Conservation (phyloP, 305 asterid genomes). For the Lippia alba region DNA sequence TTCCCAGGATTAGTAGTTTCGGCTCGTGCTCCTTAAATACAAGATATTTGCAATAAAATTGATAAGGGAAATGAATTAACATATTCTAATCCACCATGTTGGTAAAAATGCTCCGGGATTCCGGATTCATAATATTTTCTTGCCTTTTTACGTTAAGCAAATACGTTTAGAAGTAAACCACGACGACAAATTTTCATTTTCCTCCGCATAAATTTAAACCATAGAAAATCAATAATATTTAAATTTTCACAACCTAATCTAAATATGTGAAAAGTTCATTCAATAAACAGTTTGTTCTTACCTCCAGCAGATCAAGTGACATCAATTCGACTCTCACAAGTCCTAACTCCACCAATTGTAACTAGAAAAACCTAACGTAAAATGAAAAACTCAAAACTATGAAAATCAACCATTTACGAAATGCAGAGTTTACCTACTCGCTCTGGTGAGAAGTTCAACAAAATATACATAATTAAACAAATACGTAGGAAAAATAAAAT, state of each 20-base stretch:
- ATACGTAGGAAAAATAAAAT: slow-evolving; percentile 13
- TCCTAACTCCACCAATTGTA: background rate
- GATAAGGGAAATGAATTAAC: background rate
- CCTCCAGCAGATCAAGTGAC: background rate
- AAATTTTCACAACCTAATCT: background rate
- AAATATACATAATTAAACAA: slow-evolving; percentile 25
- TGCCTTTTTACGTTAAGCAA: background rate
- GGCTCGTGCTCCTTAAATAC: slow-evolving; percentile 9
- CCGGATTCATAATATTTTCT: slow-evolving; percentile 2
- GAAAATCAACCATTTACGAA: slow-evolving; percentile 8
- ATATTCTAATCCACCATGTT: background rate
- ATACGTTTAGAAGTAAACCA: background rate
- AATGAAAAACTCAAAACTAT: background rate
- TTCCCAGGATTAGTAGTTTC: slow-evolving; percentile 30
- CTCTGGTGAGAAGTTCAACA: slow-evolving; percentile 70
- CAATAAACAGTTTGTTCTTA: background rate
- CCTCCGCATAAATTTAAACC: background rate
- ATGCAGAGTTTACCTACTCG: slow-evolving; percentile 57
- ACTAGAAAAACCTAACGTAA: background rate
- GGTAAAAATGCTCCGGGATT: background rate
- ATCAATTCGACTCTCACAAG: background rate
- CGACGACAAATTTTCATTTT: background rate
- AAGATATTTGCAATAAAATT: background rate
- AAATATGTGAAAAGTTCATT: slow-evolving; percentile 11
- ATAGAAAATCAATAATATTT: background rate